Evolutionary conservation across 495 filamentous ascomycete species (phyloP).

Genomic region (Penicillium soppii): DNA sequence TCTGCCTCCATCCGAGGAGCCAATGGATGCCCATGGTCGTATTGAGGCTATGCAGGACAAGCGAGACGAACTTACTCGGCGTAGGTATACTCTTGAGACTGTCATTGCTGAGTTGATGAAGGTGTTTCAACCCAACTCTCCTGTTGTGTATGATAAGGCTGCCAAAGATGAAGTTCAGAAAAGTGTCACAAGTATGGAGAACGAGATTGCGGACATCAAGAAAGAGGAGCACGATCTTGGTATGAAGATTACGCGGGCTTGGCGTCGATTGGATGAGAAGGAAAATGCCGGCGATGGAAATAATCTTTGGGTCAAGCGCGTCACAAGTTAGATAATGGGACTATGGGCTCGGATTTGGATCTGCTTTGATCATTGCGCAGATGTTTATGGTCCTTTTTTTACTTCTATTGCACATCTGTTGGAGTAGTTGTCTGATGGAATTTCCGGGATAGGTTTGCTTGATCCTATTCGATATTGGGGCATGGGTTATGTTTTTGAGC

Average conservation of each 20-base stretch:
- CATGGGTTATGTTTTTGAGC: conserved; percentile 8
- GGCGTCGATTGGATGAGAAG: conserved; percentile 70
- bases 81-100: conserved; percentile 67
- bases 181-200: conserved; percentile 66
- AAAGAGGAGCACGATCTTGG: conserved; percentile 84
- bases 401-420: not conserved
- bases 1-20: conserved; percentile 60
- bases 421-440: not conserved
- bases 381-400: conserved; percentile 2
- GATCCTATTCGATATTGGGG: conserved; percentile 1
- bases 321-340: conserved; percentile 44
- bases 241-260: conserved; percentile 76
- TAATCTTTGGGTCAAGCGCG: conserved; percentile 78
- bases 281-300: conserved; percentile 70
- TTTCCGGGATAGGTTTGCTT: not conserved
- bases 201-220: conserved; percentile 76
- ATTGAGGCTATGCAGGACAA: conserved; percentile 66
- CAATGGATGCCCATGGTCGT: conserved; percentile 52
- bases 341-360: not conserved
- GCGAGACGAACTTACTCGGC: conserved; percentile 61
- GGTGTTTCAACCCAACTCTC: conserved; percentile 55
- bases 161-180: conserved; percentile 67
- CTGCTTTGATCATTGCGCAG: not conserved
- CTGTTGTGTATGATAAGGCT: conserved; percentile 55
- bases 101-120: conserved; percentile 71